Conservation (phyloP, 2,329 filamentous ascomycete species). For the Knufia petricola region DNA sequence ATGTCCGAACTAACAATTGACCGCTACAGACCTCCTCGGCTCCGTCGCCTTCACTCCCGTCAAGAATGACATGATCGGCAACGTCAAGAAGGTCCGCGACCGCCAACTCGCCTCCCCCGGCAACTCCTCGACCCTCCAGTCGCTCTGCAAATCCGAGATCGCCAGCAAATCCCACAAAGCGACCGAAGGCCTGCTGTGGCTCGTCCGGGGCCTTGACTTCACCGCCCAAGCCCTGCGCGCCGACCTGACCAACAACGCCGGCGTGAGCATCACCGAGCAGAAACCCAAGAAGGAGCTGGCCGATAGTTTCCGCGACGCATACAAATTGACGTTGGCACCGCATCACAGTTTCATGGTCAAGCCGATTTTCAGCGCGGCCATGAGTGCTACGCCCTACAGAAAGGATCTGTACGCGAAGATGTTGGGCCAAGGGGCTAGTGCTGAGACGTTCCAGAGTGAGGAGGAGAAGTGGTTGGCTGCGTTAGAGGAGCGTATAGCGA, state of each 20-base stretch:
- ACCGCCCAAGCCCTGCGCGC: conserved; percentile 68
- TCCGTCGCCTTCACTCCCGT: conserved; percentile 76
- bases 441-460: conserved; percentile 31
- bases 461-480: conserved; percentile 64
- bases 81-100: conserved; percentile 91
- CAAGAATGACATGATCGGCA: conserved; percentile 82
- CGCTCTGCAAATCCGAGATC: conserved; percentile 75
- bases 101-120: conserved; percentile 67
- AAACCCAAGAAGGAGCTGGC: conserved; percentile 48
- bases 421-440: conserved; percentile 28
- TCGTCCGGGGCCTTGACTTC: conserved; percentile 89
- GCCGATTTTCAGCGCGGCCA: conserved; percentile 84
- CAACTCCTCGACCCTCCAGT: conserved; percentile 76
- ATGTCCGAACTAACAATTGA: conserved; percentile 1
- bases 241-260: conserved; percentile 33
- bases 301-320: conserved; percentile 76
- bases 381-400: conserved; percentile 86
- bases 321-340: conserved; percentile 77
- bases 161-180: conserved; percentile 82
- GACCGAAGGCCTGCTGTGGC: conserved; percentile 83
- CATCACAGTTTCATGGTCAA: conserved; percentile 85
- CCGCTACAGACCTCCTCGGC: conserved; percentile 46
- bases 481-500: conserved; percentile 67
- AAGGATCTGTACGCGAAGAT: conserved; percentile 90
- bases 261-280: conserved; percentile 12